These are phyloP conservation scores for Mitragyna speciosa DNA, from an alignment of 257 asterid genomes.

Conservation along the genomic window DNA sequence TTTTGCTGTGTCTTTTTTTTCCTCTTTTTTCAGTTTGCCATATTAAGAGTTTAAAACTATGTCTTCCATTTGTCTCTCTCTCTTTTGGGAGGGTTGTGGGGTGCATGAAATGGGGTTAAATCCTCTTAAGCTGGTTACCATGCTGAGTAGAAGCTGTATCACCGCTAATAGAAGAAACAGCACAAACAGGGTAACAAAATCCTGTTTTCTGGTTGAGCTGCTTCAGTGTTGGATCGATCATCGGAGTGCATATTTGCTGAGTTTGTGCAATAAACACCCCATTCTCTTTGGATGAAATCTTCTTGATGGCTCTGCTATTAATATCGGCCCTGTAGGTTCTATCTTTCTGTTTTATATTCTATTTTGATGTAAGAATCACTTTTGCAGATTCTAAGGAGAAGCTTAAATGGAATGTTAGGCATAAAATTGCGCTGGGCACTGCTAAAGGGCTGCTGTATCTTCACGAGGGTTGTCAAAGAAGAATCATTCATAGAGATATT, in stretches of 20 bases:
- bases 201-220: neutral
- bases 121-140: neutral
- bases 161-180: neutral
- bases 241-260: neutral
- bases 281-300: neutral
- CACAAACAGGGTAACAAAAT: neutral
- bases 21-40: neutral
- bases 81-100: neutral
- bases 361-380: neutral
- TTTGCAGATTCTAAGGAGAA: conserved; percentile 61
- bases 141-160: neutral
- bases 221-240: neutral
- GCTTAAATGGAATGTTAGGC: conserved; percentile 68
- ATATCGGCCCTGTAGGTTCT: neutral
- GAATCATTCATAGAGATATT: conserved; percentile 92
- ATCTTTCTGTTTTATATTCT: neutral
- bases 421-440: conserved; percentile 74
- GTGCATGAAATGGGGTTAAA: neutral
- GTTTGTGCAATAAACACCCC: neutral
- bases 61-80: neutral
- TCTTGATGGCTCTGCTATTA: too few relatives aligned
- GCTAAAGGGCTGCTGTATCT: conserved; percentile 86
- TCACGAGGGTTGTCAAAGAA: conserved; percentile 87
- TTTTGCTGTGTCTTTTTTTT: neutral
- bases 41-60: neutral